phyloP scores from a whole-genome alignment of 2,329 filamentous ascomycete species.

The Aspergillus costaricaensis region DNA sequence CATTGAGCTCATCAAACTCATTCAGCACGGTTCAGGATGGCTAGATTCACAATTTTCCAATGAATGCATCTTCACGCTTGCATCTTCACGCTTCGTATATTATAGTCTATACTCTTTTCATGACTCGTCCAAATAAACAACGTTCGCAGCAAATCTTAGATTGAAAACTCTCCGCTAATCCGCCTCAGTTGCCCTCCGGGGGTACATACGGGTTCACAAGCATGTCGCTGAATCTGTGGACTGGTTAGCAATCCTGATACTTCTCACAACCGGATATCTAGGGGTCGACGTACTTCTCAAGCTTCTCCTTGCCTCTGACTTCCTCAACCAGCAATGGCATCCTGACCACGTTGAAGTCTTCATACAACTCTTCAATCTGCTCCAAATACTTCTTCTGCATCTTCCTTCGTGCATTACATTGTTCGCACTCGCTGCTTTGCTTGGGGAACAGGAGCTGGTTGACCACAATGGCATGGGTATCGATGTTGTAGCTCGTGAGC shows the following conservation, averaged over 20 bases:
- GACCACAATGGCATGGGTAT: conserved; percentile 96
- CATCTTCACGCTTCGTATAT: conserved; percentile 26
- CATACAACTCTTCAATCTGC: conserved; percentile 97
- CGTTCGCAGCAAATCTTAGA: conserved; percentile 18
- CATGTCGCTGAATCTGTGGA: conserved; percentile 51
- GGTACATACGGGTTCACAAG: conserved; percentile 52
- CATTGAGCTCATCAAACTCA: too few relatives aligned
- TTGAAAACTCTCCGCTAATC: conserved; percentile 19
- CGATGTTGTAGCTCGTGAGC: conserved; percentile 86
- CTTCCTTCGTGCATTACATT: conserved; percentile 90
- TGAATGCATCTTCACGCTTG: conserved; percentile 17
- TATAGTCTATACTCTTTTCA: conserved; percentile 44
- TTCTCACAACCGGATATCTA: not conserved
- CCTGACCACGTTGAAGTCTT: conserved; percentile 98
- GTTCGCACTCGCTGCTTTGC: conserved; percentile 80
- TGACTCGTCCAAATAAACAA: conserved; percentile 35
- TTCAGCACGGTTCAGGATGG: too few relatives aligned
- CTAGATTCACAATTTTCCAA: not conserved
- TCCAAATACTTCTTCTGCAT: conserved; percentile 99
- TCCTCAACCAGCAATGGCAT: conserved; percentile 97
- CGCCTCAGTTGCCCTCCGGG: conserved; percentile 37
- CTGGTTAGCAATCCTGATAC: conserved; percentile 17
- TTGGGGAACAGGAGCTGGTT: conserved; percentile 96
- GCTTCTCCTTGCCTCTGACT: conserved; percentile 88
- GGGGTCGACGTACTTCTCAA: conserved; percentile 68